Evolutionary conservation across 2,329 filamentous ascomycete species (phyloP).

Genomic region (Tolypocladium cylindrosporum): DNA sequence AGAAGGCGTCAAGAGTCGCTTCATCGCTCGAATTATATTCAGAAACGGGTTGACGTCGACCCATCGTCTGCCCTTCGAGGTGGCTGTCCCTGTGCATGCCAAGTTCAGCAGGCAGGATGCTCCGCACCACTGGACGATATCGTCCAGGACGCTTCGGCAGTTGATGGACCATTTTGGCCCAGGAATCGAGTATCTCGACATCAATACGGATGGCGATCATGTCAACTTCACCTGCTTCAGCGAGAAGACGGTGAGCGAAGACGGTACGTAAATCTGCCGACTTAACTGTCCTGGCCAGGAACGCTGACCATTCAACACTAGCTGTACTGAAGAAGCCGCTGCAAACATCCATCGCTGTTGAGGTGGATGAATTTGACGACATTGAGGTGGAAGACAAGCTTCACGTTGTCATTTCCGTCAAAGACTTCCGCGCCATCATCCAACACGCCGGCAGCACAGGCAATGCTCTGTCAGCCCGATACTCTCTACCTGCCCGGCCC

Average conservation of each 20-base stretch:
- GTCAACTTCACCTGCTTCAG: slow-evolving; percentile 76
- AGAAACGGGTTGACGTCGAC: slow-evolving; percentile 70
- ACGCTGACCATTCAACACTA: slow-evolving; percentile 25
- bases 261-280: slow-evolving; percentile 19
- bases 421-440: slow-evolving; percentile 72
- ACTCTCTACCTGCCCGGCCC: slow-evolving; percentile 61
- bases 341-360: slow-evolving; percentile 68
- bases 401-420: slow-evolving; percentile 72
- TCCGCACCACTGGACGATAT: slow-evolving; percentile 62
- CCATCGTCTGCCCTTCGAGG: slow-evolving; percentile 67
- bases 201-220: slow-evolving; percentile 62
- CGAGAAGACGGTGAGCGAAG: slow-evolving; percentile 62
- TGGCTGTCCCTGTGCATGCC: slow-evolving; percentile 63
- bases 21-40: slow-evolving; percentile 65
- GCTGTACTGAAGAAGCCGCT: slow-evolving; percentile 72
- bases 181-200: slow-evolving; percentile 71
- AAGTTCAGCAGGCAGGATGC: slow-evolving; percentile 61
- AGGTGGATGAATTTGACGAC: slow-evolving; percentile 66
- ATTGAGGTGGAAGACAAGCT: slow-evolving; percentile 66
- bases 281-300: background rate
- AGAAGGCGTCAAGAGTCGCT: slow-evolving; percentile 59
- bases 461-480: slow-evolving; percentile 55
- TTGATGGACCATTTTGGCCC: slow-evolving; percentile 74
- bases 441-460: slow-evolving; percentile 62
- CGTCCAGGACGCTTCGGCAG: slow-evolving; percentile 60